A percentile compares a stretch with the other conserved stretches of the same genome.
Evolutionary conservation across 495 filamentous ascomycete species (phyloP).

Genomic region (Extremus antarcticus): DNA sequence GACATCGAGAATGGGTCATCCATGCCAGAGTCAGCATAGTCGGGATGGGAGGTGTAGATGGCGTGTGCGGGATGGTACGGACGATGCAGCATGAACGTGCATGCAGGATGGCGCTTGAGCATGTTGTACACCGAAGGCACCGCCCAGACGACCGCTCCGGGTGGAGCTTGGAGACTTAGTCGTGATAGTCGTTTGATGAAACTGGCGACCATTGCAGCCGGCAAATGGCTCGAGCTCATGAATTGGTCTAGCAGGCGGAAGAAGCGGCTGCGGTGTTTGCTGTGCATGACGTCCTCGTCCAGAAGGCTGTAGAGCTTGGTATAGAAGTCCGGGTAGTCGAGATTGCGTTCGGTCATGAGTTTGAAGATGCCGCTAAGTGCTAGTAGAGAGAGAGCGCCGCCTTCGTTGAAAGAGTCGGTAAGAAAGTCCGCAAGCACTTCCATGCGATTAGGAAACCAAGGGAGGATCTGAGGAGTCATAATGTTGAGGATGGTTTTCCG

Average conservation of each 20-base stretch:
- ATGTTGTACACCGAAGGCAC: conserved; percentile 94
- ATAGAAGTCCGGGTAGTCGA: conserved; percentile 95
- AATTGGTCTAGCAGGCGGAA: conserved; percentile 90
- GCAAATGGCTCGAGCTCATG: conserved; percentile 84
- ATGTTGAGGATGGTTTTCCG: conserved; percentile 66
- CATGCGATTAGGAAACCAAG: conserved; percentile 66
- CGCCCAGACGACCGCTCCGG: conserved; percentile 73
- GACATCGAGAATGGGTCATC: conserved; percentile 66
- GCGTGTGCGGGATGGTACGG: conserved; percentile 29
- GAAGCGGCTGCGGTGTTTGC: conserved; percentile 84
- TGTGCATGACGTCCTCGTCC: conserved; percentile 75
- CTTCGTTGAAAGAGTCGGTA: conserved; percentile 78
- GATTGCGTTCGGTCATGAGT: conserved; percentile 81
- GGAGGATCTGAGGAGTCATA: conserved; percentile 65
- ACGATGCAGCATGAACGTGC: conserved; percentile 92
- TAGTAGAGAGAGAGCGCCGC: conserved; percentile 74
- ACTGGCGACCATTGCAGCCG: conserved; percentile 77
- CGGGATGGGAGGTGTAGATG: conserved; percentile 8
- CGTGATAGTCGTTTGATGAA: conserved; percentile 89
- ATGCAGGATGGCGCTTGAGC: conserved; percentile 77
- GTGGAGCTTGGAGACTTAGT: conserved; percentile 72
- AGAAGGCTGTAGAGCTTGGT: conserved; percentile 84
- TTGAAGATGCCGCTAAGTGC: conserved; percentile 92
- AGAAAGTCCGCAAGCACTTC: conserved; percentile 96
- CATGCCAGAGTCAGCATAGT: conserved; percentile 50